Base-by-base conservation (phyloP, 2,329 filamentous ascomycete genomes). In the Xylaria sp. region DNA sequence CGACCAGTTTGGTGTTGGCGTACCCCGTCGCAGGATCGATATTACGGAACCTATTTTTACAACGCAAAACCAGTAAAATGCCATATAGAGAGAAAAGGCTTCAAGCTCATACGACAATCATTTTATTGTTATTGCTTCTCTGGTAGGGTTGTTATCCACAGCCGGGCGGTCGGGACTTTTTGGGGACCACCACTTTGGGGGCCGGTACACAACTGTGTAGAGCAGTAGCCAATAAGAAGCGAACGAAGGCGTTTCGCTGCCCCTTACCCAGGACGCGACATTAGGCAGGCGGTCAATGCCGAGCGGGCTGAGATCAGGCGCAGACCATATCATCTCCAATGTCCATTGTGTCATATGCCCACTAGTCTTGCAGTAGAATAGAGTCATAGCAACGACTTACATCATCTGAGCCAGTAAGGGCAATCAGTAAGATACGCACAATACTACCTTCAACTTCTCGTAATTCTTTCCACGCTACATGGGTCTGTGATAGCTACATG, bases 181-280 rank as follows among this genome's bases (percentile, higher is more conserved):
- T n/a, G n/a, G n/a, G n/a, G n/a, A n/a, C n/a, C n/a, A n/a, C n/a
- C n/a, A n/a, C n/a, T n/a, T n/a, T n/a, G n/a, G n/a, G n/a, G n/a
- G n/a, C n/a, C n/a, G n/a, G 17, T 38, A 55, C 53, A 27, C 53
- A 55, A 21, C 27, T 55, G 53, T 29, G 53, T 55, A 55, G 21
- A 40, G 10, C 29, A 17, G 17, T 2, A 15, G 8, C 53, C 53
- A 55, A 55, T 55, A 15, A 25, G 52, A n/a, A 37, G 21, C 10
- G 10, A 29, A 40, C 11, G 15, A 15, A 17, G 13, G n/a, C 17
- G 25, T 9, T 27, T n/a, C 2, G 38, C 51, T 8, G 29, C 29
- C 13, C 29, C 27, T 35, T 44, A 13, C 27, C 9, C 10, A 25
- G 38, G 19, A 41, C 19, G 23, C 25, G 17, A 53, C 25, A n/a